A percentile compares a stretch with the other conserved stretches of the same genome.
These are phyloP conservation scores for Flueggea neowawraea DNA, from an alignment of 441 rosid genomes.

Conservation along the genomic window DNA sequence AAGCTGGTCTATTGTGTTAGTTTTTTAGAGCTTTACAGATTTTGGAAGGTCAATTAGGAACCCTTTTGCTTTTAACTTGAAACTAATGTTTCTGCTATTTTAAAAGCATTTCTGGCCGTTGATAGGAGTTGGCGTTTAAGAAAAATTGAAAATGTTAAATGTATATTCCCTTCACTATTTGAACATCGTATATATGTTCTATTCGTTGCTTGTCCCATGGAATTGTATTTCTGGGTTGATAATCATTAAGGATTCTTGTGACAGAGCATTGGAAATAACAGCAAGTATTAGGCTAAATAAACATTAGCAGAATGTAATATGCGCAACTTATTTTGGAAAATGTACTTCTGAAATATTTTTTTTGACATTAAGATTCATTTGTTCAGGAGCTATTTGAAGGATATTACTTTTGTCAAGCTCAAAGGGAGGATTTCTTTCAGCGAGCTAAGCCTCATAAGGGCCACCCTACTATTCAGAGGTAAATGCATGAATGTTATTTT, in stretches of 20 bases:
- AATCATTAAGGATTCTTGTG: too few species aligned
- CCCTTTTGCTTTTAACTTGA: background rate
- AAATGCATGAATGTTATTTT: conserved; percentile 3
- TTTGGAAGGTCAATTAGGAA: background rate
- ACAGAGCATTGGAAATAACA: too few species aligned
- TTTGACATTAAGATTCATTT: conserved; percentile 1
- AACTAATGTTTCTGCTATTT: background rate
- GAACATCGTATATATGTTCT: too few species aligned
- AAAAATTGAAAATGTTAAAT: background rate
- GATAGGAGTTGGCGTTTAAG: background rate
- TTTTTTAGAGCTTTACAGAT: background rate
- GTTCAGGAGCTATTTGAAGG: conserved; percentile 92
- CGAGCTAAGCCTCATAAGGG: conserved; percentile 75
- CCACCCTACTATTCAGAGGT: conserved; percentile 84
- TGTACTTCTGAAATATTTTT: background rate
- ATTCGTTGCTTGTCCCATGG: too few species aligned
- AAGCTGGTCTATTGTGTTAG: background rate
- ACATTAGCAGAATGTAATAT: too few species aligned
- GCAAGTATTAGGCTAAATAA: too few species aligned
- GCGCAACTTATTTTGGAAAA: too few species aligned
- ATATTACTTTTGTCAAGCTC: conserved; percentile 79
- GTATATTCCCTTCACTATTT: too few species aligned
- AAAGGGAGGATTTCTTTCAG: conserved; percentile 4
- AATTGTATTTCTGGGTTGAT: too few species aligned
- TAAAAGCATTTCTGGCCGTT: background rate